Percentiles rank a stretch among this genome's conserved stretches.
Conservation (phyloP, 2,329 filamentous ascomycete species). For the Byssoonygena ceratinophila region DNA sequence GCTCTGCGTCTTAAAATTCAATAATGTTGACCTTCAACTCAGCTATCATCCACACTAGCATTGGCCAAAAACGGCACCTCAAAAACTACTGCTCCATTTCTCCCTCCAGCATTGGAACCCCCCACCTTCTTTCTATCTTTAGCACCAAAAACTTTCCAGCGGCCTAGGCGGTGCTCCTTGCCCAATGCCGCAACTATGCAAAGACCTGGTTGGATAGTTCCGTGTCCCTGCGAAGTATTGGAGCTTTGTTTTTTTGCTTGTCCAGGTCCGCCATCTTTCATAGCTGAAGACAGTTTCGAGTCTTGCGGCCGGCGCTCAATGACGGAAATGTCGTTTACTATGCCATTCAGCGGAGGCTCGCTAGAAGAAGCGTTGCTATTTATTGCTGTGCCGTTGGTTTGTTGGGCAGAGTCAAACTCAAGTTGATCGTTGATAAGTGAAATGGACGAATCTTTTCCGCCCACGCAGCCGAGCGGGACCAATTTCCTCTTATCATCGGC, state of each 20-base stretch:
- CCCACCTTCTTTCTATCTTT: conserved; percentile 29
- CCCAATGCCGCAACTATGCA: conserved; percentile 79
- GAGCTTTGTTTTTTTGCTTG: conserved; percentile 13
- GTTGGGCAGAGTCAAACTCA: neutral
- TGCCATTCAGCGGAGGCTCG: conserved; percentile 50
- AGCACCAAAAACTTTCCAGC: conserved; percentile 54
- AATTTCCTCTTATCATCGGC: conserved; percentile 72
- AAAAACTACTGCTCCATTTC: conserved; percentile 80
- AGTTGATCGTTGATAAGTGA: conserved; percentile 19
- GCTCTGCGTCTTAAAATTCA: too few species aligned
- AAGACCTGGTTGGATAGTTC: conserved; percentile 45
- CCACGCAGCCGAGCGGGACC: conserved; percentile 59
- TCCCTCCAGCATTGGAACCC: conserved; percentile 39
- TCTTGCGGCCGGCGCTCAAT: conserved; percentile 59
- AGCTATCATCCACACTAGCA: neutral
- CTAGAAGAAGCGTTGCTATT: conserved; percentile 19
- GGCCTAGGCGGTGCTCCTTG: conserved; percentile 73
- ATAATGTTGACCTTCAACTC: neutral
- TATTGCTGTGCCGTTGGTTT: conserved; percentile 14
- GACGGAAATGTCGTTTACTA: conserved; percentile 79
- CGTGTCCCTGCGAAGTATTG: conserved; percentile 17
- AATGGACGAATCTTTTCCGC: conserved; percentile 24
- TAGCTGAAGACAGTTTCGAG: conserved; percentile 17
- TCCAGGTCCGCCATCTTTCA: conserved; percentile 15
- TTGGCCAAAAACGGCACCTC: conserved; percentile 51